Conservation (phyloP, 805 yeast species). For the Kurtzmaniella cleridarum region DNA sequence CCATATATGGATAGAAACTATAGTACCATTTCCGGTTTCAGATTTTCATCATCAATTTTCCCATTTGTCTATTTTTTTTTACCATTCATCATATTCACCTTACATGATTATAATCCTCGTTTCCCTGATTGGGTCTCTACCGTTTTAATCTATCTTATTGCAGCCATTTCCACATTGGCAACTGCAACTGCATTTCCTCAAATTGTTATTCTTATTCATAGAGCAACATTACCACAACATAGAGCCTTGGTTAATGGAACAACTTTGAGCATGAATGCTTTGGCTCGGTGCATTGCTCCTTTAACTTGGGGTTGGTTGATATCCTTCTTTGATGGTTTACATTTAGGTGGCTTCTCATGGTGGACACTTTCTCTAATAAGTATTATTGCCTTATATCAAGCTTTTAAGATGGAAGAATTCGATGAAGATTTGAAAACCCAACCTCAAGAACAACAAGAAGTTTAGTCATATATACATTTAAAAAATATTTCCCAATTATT, state of each 20-base stretch:
- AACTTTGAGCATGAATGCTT: constrained; percentile 46
- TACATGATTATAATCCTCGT: constrained; percentile 25
- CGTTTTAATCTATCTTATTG: constrained; percentile 21
- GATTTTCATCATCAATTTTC: constrained; percentile 32
- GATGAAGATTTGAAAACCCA: constrained; percentile 17
- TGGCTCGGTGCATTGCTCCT: constrained; percentile 56
- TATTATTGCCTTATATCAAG: constrained; percentile 12
- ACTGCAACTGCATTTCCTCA: constrained; percentile 49
- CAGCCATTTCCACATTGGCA: constrained; percentile 27
- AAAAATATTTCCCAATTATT: too few species aligned
- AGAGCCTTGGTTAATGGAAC: constrained; percentile 58
- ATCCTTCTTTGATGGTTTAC: constrained; percentile 20
- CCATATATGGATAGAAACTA: constrained; percentile 47
- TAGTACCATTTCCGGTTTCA: constrained; percentile 41
- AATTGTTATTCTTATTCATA: constrained; percentile 47
- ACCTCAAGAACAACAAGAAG: too few species aligned
- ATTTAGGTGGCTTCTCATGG: constrained; percentile 28
- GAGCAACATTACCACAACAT: constrained; percentile 47
- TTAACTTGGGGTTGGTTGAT: constrained; percentile 47
- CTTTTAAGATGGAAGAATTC: constrained; percentile 20
- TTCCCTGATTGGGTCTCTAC: constrained; percentile 17
- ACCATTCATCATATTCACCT: constrained; percentile 45
- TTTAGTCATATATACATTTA: too few species aligned
- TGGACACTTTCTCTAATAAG: constrained; percentile 20
- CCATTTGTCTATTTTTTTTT: constrained; percentile 41